phyloP scores from a whole-genome alignment of 345 rosid genomes.

The Euphorbia tirucalli region DNA sequence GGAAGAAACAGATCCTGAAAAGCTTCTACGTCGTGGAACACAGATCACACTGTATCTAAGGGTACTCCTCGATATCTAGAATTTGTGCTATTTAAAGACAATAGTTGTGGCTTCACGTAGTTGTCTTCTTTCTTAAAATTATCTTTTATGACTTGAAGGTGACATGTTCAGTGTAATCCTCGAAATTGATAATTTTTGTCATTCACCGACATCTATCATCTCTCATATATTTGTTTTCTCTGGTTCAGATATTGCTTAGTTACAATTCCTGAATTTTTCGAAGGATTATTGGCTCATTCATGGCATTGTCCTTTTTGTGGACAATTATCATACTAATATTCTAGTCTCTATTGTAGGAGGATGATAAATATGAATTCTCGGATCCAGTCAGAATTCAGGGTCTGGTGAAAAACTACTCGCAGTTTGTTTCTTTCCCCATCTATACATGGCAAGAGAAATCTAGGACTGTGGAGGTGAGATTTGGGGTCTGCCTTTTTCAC shows the following conservation, averaged over 20 bases:
- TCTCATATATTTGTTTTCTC: too few species aligned
- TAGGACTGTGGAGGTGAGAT: constrained; percentile 78
- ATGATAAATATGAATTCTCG: constrained; percentile 88
- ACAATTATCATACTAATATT: neutral
- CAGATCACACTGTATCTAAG: constrained; percentile 80
- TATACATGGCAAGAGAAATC: constrained; percentile 95
- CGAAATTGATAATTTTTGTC: neutral
- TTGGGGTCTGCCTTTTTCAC: neutral
- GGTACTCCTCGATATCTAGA: constrained; percentile 37
- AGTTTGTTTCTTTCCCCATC: constrained; percentile 96
- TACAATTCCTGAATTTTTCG: neutral
- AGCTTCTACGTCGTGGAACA: constrained; percentile 74
- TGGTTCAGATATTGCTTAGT: too few species aligned
- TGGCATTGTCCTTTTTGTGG: neutral
- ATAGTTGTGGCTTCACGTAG: too few species aligned
- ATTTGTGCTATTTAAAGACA: too few species aligned
- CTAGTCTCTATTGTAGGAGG: constrained; percentile 46
- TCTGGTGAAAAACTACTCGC: constrained; percentile 94
- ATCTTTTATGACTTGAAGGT: too few species aligned
- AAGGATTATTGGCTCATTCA: neutral
- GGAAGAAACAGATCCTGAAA: constrained; percentile 90
- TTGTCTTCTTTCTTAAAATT: too few species aligned
- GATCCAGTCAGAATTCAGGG: constrained; percentile 74
- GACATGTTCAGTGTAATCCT: neutral
- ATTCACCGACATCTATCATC: neutral